phyloP scores from a whole-genome alignment of 2,329 filamentous ascomycete species.

The Penicillium palitans region DNA sequence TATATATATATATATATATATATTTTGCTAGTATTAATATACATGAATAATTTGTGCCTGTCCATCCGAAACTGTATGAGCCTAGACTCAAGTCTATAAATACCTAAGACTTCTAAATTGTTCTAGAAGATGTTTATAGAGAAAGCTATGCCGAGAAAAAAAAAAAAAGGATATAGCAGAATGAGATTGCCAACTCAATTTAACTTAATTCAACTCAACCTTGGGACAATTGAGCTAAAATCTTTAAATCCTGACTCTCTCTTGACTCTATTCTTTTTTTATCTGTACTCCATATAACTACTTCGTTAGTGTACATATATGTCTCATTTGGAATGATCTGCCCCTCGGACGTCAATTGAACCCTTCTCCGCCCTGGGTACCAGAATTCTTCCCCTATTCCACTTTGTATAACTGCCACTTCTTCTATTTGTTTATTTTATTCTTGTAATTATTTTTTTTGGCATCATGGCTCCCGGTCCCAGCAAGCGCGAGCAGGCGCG shows the following conservation, averaged over 20 bases:
- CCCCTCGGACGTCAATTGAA: constrained; percentile 7
- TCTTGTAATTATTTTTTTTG: constrained; percentile 22
- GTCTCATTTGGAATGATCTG: constrained; percentile 7
- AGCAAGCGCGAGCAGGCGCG: constrained; percentile 98
- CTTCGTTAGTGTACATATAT: background rate
- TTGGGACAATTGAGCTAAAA: background rate
- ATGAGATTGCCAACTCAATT: background rate
- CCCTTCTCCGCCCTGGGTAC: constrained; percentile 13
- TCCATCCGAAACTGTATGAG: background rate
- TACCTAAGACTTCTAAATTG: background rate
- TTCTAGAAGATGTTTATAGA: constrained; percentile 5
- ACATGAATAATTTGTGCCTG: background rate
- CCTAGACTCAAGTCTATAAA: background rate
- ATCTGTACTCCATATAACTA: too few species aligned
- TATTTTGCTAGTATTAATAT: background rate
- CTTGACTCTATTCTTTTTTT: background rate
- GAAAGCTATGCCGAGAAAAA: background rate
- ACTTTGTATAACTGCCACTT: constrained; percentile 17
- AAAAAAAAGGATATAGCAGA: background rate
- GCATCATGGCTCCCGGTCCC: constrained; percentile 67
- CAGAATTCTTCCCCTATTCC: constrained; percentile 15
- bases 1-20: background rate
- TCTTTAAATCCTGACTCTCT: background rate
- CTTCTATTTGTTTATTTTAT: constrained; percentile 12
- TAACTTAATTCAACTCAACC: background rate